These are phyloP conservation scores for Rhamnella rubrinervis DNA, from an alignment of 331 rosid species.

Conservation along the genomic window DNA sequence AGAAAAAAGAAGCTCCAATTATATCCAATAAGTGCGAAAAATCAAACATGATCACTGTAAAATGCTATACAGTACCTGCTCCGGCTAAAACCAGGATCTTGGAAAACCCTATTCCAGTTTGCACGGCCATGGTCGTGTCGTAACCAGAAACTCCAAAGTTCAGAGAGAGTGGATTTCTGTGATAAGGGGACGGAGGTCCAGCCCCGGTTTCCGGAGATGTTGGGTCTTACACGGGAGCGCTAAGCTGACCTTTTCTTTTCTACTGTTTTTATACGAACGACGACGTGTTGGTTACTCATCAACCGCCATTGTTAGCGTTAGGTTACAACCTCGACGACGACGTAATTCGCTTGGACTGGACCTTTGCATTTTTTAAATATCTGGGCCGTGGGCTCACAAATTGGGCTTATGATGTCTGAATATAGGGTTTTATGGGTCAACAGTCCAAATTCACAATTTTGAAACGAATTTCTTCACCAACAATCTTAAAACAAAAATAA, in stretches of 20 bases:
- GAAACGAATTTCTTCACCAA: too few relatives aligned
- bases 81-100: conserved; percentile 69
- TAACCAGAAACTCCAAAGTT: conserved; percentile 24
- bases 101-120: conserved; percentile 61
- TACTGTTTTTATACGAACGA: too few relatives aligned
- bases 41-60: background rate
- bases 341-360: too few relatives aligned
- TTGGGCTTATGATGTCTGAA: too few relatives aligned
- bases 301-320: background rate
- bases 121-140: conserved; percentile 64
- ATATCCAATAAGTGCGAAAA: background rate
- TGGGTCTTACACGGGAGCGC: background rate
- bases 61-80: conserved; percentile 43
- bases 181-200: background rate
- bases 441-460: too few relatives aligned
- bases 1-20: background rate
- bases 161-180: background rate
- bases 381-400: too few relatives aligned
- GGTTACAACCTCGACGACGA: too few relatives aligned
- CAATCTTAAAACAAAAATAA: too few relatives aligned
- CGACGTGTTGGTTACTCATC: background rate
- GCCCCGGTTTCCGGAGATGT: background rate
- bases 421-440: too few relatives aligned
- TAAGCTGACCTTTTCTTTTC: too few relatives aligned
- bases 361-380: too few relatives aligned